Conservation (phyloP, 768 basidiomycete genomes). For the Cystobasidium ongulense region DNA sequence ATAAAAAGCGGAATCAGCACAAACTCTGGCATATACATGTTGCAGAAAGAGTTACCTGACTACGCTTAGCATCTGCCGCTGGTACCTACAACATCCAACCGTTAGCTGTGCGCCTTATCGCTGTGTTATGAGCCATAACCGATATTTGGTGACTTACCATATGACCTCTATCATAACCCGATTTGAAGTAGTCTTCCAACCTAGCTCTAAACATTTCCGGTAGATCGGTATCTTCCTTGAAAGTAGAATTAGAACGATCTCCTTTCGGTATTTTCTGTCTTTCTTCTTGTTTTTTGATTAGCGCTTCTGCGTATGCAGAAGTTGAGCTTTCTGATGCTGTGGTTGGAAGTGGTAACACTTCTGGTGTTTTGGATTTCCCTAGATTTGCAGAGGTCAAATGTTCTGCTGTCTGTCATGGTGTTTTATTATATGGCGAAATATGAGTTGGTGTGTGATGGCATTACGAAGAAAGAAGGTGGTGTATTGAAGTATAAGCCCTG, state of each 20-base stretch:
- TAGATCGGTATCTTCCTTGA: constrained; percentile 71
- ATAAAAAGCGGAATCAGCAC: background rate
- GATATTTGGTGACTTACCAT: constrained; percentile 55
- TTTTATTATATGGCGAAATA: too few species aligned
- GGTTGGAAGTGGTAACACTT: constrained; percentile 30
- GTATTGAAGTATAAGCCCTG: too few species aligned
- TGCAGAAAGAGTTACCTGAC: constrained; percentile 53
- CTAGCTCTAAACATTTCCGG: constrained; percentile 71
- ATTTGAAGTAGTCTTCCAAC: constrained; percentile 70
- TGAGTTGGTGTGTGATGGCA: background rate
- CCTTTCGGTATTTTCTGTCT: constrained; percentile 46
- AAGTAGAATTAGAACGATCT: constrained; percentile 67
- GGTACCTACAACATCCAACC: constrained; percentile 57
- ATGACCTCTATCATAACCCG: constrained; percentile 58
- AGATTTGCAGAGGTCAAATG: constrained; percentile 56
- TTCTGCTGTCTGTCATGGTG: constrained; percentile 68
- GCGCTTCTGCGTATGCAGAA: constrained; percentile 33
- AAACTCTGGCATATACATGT: background rate
- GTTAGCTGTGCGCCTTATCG: too few species aligned
- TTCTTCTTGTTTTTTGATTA: constrained; percentile 19
- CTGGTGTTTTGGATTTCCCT: constrained; percentile 23
- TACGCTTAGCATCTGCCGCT: constrained; percentile 86
- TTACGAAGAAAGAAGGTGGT: too few species aligned
- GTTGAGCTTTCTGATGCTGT: constrained; percentile 40
- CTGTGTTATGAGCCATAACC: background rate